Conservation (phyloP, 2,329 filamentous ascomycete species). For the Emericellopsis cladophorae region DNA sequence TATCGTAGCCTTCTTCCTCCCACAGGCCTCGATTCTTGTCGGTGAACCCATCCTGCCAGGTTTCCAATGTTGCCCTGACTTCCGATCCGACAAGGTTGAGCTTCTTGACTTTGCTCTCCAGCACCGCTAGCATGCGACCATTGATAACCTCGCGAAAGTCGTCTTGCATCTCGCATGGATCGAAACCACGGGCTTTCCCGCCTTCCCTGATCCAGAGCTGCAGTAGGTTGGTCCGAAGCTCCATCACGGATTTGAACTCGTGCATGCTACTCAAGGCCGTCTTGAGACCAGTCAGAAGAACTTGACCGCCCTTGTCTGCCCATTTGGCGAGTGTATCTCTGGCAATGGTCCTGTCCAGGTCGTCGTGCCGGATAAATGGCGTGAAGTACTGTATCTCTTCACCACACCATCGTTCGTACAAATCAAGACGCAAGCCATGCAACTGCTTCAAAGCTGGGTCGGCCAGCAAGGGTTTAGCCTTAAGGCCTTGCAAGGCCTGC, state of each 20-base stretch:
- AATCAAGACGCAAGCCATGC: constrained; percentile 62
- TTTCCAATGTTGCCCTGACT: constrained; percentile 46
- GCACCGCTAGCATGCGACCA: constrained; percentile 47
- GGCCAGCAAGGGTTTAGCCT: constrained; percentile 58
- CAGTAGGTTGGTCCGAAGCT: constrained; percentile 56
- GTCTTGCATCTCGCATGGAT: constrained; percentile 56
- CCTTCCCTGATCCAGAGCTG: constrained; percentile 65
- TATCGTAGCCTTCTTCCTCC: constrained; percentile 49
- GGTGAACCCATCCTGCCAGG: constrained; percentile 43
- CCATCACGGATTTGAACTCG: constrained; percentile 57
- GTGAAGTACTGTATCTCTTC: constrained; percentile 76
- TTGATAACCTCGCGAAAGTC: constrained; percentile 59
- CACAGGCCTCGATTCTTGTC: constrained; percentile 48
- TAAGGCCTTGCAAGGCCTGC: constrained; percentile 55
- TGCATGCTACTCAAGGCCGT: constrained; percentile 44
- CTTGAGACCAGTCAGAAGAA: constrained; percentile 48
- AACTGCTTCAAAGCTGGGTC: constrained; percentile 53
- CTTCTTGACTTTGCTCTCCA: constrained; percentile 50
- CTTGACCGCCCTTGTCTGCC: constrained; percentile 47
- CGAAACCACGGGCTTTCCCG: constrained; percentile 49
- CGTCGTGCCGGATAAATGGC: constrained; percentile 76
- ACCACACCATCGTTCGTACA: constrained; percentile 68
- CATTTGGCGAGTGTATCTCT: constrained; percentile 49
- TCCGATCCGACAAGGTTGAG: constrained; percentile 54
- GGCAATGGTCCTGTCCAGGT: constrained; percentile 49